Evolutionary conservation across 148 eudicot species (phyloP), one percentile per base, ranked within the genome.

Genomic region (Drosera capensis): DNA sequence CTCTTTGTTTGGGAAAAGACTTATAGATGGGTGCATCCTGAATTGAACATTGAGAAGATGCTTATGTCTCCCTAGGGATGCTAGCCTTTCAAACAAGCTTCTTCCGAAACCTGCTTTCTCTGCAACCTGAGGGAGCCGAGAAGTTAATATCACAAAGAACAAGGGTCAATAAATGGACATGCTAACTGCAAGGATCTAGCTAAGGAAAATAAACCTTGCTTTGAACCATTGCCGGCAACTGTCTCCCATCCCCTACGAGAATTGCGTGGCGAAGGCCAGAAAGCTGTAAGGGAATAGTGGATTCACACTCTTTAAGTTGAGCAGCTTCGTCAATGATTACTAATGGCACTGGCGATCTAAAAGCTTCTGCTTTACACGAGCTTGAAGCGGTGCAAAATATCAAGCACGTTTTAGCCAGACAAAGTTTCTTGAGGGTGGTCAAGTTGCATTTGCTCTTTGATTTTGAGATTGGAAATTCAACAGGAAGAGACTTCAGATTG

Each of bases 271-370:
- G 58, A 5, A 69, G 44, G 1, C 81, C 86, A 14, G 52, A 13
- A 20, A 68, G 45, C 43, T 60, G 72, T 45, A 79, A 55, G 2
- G 86, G 81, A 47, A 75, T 66, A 0, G 62, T 55, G 12, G 81
- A 71, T 25, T 78, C 86, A 15, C 83, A 65, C 42, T 74, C 86
- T 40, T 79, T 79, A 1, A 75, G 68, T 46, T 79, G 87, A 2
- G 79, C 87, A 46, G 82, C 87, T 64, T 79, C 87, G n/a, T n/a
- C n/a, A n/a, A n/a, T n/a, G n/a, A n/a, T n/a, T n/a, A 42, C 72
- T 82, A 21, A 79, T 56, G 3, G 72, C 22, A 31, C 72, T 45
- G 49, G 69, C 43, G 23, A n/a, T 62, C 63, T 13, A 71, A 24
- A 2, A 45, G 34, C 14, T 28, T 36, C 29, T 43, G 71, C n/a